A percentile compares a stretch with the other conserved stretches of the same genome.
These are phyloP conservation scores for Strigomonas culicis DNA, from an alignment of 208 protist species.

Conservation along the genomic window DNA sequence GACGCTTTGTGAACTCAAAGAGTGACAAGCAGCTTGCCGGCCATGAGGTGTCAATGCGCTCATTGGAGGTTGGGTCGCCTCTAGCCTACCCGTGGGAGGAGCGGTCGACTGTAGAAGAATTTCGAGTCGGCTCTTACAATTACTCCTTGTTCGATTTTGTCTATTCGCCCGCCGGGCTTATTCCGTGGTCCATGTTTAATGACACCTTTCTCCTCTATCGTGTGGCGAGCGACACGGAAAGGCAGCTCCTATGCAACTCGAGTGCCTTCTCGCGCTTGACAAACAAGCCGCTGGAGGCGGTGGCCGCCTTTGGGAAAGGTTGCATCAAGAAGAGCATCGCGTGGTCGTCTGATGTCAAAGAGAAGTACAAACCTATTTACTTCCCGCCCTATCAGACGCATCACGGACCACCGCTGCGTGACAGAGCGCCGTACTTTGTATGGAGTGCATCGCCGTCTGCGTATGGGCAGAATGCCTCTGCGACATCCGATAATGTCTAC, in stretches of 20 bases:
- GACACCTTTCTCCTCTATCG: conserved; percentile 86
- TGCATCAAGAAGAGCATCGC: conserved; percentile 94
- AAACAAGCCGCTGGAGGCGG: conserved; percentile 43
- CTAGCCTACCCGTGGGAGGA: conserved; percentile 60
- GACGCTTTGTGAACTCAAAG: conserved; percentile 87
- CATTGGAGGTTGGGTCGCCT: conserved; percentile 45
- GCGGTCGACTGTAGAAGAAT: conserved; percentile 6
- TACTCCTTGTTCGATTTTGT: conserved; percentile 64
- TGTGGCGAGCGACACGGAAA: not conserved
- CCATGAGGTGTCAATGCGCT: conserved; percentile 9
- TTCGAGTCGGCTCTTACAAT: not conserved
- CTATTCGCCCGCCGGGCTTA: conserved; percentile 95
- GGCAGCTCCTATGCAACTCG: conserved; percentile 65
- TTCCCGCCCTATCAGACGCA: conserved; percentile 25
- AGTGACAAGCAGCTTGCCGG: conserved; percentile 77
- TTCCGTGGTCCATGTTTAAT: conserved; percentile 98
- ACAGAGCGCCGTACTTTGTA: conserved; percentile 11
- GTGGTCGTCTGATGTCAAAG: conserved; percentile 86
- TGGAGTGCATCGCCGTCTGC: conserved; percentile 52
- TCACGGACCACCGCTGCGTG: too few species aligned
- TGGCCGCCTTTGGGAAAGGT: conserved; percentile 7
- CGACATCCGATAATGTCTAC: conserved; percentile 50
- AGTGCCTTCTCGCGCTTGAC: conserved; percentile 64
- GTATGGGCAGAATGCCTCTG: conserved; percentile 21
- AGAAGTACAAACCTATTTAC: conserved; percentile 79